Conservation (phyloP, 2,329 filamentous ascomycete species). For the Pseudocercospora fuligena region DNA sequence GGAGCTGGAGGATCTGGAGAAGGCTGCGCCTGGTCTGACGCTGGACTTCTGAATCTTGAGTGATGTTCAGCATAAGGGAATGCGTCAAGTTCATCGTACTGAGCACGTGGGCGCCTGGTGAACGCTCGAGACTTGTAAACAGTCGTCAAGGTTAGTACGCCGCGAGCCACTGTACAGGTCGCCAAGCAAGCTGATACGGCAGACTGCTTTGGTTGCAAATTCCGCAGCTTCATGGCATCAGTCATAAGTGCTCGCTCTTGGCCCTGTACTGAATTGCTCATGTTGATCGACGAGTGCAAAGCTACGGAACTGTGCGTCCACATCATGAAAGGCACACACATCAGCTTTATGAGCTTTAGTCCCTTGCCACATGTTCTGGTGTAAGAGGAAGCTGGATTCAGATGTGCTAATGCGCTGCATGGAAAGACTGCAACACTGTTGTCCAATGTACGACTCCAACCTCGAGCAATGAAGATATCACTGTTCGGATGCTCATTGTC, state of each 20-base stretch:
- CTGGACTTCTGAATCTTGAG: slow-evolving; percentile 72
- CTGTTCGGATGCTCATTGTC: neutral
- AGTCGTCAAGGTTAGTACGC: neutral
- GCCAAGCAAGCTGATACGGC: neutral
- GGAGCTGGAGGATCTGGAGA: slow-evolving; percentile 87
- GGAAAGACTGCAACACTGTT: neutral
- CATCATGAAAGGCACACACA: neutral
- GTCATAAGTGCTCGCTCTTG: neutral
- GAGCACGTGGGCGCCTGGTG: too few species aligned
- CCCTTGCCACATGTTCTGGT: neutral
- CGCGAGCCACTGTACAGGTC: neutral
- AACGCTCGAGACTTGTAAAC: too few species aligned
- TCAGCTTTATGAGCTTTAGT: neutral
- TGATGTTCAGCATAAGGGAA: too few species aligned
- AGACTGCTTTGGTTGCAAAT: neutral
- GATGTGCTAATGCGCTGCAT: neutral
- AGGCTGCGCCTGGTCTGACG: slow-evolving; percentile 80
- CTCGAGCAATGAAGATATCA: neutral
- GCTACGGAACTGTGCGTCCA: neutral
- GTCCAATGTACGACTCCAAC: neutral
- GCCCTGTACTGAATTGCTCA: neutral
- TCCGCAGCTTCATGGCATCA: neutral
- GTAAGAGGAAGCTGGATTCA: neutral
- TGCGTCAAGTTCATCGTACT: too few species aligned
- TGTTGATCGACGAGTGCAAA: neutral